Base-by-base conservation (phyloP, 352 stramenopile species). In the Phytopythium delawarense region DNA sequence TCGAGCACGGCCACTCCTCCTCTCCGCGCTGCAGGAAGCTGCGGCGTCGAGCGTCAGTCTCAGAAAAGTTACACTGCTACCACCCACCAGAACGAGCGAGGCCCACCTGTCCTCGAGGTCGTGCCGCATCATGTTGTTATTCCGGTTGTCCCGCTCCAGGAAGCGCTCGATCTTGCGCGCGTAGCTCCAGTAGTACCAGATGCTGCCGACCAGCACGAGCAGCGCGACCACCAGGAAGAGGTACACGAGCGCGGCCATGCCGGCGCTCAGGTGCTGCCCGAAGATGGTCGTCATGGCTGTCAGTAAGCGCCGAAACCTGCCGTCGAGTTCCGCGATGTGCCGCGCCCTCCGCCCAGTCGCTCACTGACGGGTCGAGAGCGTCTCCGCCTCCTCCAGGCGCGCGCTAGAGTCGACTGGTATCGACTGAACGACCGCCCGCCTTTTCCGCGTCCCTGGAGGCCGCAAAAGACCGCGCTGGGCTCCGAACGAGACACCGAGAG, bases 71-170 rank as follows among this genome's bases (percentile, higher is more conserved):
- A 15, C 5, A 16, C 5, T 9, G 9, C 3, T 40, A 40, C 35
- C 35, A 40, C 35, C 7, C 34, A 39, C 11, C 34, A 2, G 7
- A 39, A 39, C 7, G 34, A 40, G 35, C n/a, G 9, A 6, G 21
- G 23, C 45, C 12, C 67, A 76, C 69, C 65, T 89, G 68, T 94
- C 86, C 34, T 92, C 78, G 61, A 94, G 79, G 61, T 92, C 79
- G 57, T 94, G 84, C 1, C 86, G 81, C 82, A 91, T 89, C 86
- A 94, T 94, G 73, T 94, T 94, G 74, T 94, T 94, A 67, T 94
- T 89, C 45, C 81, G 65, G 59, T 94, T 94, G 63, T 94, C 86
- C 50, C 82, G 77, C 56, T 83, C 69, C 28, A 94, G 63, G 70
- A 94, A 94, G 8, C 84, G 80, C 64, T 94, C 85, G 65, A 94